Percentiles rank a stretch among this genome's conserved stretches.
These are phyloP conservation scores for Pythium aristosporum DNA, from an alignment of 352 stramenopile genomes.

Conservation along the genomic window DNA sequence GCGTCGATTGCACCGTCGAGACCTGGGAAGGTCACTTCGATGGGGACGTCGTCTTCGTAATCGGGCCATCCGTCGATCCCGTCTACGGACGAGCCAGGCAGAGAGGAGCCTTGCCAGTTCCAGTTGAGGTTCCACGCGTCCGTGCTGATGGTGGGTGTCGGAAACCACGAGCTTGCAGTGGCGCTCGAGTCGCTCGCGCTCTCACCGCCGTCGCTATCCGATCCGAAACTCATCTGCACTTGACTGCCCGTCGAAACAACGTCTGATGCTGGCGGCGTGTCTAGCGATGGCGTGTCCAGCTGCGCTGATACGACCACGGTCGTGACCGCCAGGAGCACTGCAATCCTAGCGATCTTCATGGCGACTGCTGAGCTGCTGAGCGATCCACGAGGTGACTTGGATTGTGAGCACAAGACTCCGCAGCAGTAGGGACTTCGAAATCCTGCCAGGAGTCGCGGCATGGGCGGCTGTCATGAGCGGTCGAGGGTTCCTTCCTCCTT, in stretches of 20 bases:
- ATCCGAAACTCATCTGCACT: slow-evolving; percentile 4
- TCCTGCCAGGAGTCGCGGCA: not conserved
- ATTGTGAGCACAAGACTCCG: not conserved
- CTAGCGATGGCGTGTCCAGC: not conserved
- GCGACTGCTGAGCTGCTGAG: not conserved
- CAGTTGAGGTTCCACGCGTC: slow-evolving; percentile 7
- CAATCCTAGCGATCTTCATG: not conserved
- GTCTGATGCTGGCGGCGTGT: not conserved
- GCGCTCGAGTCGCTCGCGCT: not conserved
- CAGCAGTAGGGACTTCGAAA: not conserved
- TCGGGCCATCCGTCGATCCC: not conserved
- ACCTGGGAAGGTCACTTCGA: slow-evolving; percentile 4
- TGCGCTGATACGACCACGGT: not conserved
- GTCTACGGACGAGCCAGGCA: not conserved
- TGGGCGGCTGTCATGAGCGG: not conserved
- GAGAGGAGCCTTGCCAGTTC: not conserved
- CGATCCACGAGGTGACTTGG: slow-evolving; percentile 1
- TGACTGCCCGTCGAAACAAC: not conserved
- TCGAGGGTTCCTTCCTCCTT: not conserved
- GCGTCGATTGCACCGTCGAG: slow-evolving; percentile 12
- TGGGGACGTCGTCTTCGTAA: slow-evolving; percentile 7
- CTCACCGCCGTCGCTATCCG: not conserved
- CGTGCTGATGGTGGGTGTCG: slow-evolving; percentile 1
- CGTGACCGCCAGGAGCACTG: not conserved
- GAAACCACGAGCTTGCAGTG: not conserved